Percentiles rank a stretch among this genome's conserved stretches.
These are phyloP conservation scores for Podospora pseudopauciseta DNA, from an alignment of 495 filamentous ascomycete species.

Conservation along the genomic window DNA sequence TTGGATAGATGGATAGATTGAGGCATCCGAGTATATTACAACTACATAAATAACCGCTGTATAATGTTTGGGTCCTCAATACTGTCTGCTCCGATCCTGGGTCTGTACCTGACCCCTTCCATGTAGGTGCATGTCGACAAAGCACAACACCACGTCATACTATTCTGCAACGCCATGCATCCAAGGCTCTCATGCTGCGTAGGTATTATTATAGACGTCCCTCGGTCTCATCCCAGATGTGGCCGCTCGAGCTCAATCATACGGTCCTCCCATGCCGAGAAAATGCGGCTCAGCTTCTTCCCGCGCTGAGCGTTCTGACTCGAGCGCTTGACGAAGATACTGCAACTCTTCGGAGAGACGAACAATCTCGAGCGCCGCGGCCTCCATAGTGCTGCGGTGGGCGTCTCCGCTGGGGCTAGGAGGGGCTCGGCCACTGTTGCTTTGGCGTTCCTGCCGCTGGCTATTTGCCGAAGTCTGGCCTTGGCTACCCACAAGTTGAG, in stretches of 20 bases:
- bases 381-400: conserved; percentile 67
- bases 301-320: conserved; percentile 51
- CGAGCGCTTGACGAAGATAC: conserved; percentile 60
- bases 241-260: conserved; percentile 63
- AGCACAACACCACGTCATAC: no score
- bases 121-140: no score
- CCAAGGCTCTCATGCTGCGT: no score
- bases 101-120: no score
- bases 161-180: no score
- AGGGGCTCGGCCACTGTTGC: no score
- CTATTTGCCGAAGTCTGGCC: no score
- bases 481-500: no score
- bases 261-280: conserved; percentile 57
- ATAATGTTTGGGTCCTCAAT: neutral
- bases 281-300: conserved; percentile 58
- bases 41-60: neutral
- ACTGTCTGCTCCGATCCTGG: no score
- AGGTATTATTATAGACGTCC: no score
- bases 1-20: neutral
- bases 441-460: no score
- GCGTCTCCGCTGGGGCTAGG: conserved; percentile 25
- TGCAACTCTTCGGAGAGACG: conserved; percentile 74
- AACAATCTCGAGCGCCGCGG: conserved; percentile 68
- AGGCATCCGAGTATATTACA: neutral
- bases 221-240: no score